A percentile compares a stretch with the other conserved stretches of the same genome.
Evolutionary conservation across 148 eudicot genomes (phyloP).

Genomic region (Rhododendron ovatum): DNA sequence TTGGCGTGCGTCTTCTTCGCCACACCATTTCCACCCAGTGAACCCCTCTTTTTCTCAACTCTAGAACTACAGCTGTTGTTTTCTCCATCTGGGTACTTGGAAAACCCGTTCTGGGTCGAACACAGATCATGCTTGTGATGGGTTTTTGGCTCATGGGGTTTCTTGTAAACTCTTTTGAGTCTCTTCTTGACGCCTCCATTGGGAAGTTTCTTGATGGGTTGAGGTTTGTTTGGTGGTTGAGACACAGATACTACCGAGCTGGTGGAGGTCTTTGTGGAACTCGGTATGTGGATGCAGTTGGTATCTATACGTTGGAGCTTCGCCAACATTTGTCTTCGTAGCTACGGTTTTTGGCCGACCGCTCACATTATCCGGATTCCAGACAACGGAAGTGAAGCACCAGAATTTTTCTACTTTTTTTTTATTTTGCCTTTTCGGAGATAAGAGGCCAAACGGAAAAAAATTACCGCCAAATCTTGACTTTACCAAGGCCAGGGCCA

Average conservation of each 20-base stretch:
- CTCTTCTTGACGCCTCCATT: constrained; percentile 25
- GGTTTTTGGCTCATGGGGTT: constrained; percentile 17
- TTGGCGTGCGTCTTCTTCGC: constrained; percentile 42
- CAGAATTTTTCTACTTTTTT: no score
- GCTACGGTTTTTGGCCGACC: not conserved
- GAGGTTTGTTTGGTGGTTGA: constrained; percentile 22
- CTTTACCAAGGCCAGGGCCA: no score
- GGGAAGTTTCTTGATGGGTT: constrained; percentile 32
- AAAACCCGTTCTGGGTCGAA: constrained; percentile 19
- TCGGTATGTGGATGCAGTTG: constrained; percentile 32
- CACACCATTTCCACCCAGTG: not conserved
- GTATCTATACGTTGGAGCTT: constrained; percentile 44
- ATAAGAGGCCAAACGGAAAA: no score
- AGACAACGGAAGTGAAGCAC: not conserved
- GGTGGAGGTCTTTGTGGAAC: constrained; percentile 31
- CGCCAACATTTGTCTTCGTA: constrained; percentile 33
- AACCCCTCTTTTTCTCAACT: constrained; percentile 11
- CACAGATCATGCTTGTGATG: constrained; percentile 19
- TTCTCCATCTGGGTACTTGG: constrained; percentile 16
- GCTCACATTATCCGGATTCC: not conserved
- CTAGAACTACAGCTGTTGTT: not conserved
- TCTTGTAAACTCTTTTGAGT: constrained; percentile 18
- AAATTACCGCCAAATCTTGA: no score
- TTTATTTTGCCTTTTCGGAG: no score
- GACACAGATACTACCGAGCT: constrained; percentile 28